Conservation (phyloP, 257 asterid genomes). For the Verbascum thapsus region DNA sequence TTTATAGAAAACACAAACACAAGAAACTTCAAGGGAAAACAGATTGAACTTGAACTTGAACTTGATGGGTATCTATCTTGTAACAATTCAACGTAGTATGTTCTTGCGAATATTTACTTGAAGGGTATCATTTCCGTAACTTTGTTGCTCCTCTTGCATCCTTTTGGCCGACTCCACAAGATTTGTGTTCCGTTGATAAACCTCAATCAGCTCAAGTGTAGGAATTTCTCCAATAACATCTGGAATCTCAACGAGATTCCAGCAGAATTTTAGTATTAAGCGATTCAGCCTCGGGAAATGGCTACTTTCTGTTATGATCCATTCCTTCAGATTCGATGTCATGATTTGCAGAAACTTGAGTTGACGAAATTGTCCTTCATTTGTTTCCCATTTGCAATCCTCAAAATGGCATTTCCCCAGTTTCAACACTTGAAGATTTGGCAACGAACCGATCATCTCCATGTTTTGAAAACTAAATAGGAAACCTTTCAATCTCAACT, state of each 20-base stretch:
- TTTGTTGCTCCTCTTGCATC: not conserved
- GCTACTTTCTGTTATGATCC: conserved; percentile 22
- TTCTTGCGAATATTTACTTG: no score
- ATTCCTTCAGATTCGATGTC: not conserved
- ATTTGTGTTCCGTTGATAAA: not conserved
- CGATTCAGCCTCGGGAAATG: conserved; percentile 28
- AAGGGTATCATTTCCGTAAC: not conserved
- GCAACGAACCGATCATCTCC: conserved; percentile 19
- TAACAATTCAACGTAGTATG: no score
- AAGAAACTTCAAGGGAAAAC: no score
- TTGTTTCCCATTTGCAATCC: conserved; percentile 26
- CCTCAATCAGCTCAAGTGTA: conserved; percentile 6
- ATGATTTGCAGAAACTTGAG: conserved; percentile 9
- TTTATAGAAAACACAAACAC: no score
- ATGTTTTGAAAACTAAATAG: conserved; percentile 5
- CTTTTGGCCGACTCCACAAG: not conserved
- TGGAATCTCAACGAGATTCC: conserved; percentile 6
- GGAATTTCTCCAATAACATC: conserved; percentile 2
- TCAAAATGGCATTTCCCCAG: not conserved
- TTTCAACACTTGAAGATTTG: conserved; percentile 30
- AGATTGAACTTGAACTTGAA: no score
- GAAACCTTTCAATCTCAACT: no score
- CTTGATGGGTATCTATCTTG: no score
- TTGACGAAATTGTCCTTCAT: conserved; percentile 15
- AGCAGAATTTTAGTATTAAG: not conserved